These are phyloP conservation scores for Patellifolia procumbens DNA, from an alignment of 179 eudicot species.

Conservation along the genomic window DNA sequence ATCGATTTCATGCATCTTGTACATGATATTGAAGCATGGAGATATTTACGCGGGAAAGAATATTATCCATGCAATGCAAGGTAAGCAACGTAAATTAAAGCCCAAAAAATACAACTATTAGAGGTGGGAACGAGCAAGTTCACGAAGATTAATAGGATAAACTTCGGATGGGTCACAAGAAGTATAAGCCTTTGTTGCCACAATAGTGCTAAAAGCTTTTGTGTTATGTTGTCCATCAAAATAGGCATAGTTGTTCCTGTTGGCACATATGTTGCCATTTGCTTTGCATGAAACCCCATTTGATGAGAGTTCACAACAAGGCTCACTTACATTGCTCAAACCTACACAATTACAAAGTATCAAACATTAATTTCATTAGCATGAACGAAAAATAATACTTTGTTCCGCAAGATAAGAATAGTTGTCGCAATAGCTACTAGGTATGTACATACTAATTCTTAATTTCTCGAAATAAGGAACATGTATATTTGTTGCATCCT, in stretches of 20 bases:
- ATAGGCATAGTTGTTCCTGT: constrained; percentile 30
- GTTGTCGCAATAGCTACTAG: no score
- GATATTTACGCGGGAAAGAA: no score
- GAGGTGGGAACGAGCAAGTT: constrained; percentile 2
- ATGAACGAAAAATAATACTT: no score
- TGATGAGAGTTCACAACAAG: constrained; percentile 32
- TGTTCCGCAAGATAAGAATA: no score
- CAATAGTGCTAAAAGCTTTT: constrained; percentile 23
- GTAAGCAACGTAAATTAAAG: no score
- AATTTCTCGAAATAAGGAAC: no score
- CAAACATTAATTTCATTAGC: not conserved
- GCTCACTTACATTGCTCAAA: constrained; percentile 19
- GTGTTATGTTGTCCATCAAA: constrained; percentile 43
- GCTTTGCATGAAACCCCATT: constrained; percentile 30
- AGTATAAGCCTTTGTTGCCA: constrained; percentile 23
- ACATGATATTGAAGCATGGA: no score
- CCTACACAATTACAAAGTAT: constrained; percentile 17
- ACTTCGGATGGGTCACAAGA: constrained; percentile 21
- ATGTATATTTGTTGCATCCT: no score
- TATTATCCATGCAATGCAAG: no score
- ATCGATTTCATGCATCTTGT: no score
- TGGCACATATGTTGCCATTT: constrained; percentile 24
- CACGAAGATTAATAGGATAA: constrained; percentile 28
- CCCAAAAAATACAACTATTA: not conserved
- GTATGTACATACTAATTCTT: no score